A percentile compares a stretch with the other conserved stretches of the same genome.
phyloP scores from a whole-genome alignment of 768 basidiomycete genomes.

The Boletus reticuloceps region DNA sequence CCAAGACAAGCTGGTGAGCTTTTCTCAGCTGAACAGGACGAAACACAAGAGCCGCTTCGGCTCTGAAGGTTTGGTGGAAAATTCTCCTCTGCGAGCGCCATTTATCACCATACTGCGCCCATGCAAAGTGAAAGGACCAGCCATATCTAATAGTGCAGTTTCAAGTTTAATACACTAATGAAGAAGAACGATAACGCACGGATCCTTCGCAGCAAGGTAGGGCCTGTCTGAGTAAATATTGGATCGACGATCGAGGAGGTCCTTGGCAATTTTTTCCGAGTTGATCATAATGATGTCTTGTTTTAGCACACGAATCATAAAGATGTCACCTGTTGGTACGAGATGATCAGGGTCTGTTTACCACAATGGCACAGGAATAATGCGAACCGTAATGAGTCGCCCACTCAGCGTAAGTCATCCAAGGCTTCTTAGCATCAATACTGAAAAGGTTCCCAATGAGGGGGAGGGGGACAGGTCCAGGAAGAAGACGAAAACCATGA shows the following conservation, averaged over 20 bases:
- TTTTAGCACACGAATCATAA: constrained; percentile 19
- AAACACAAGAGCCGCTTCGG: constrained; percentile 12
- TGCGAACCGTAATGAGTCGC: constrained; percentile 14
- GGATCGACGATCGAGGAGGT: constrained; percentile 27
- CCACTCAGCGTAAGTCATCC: constrained; percentile 22
- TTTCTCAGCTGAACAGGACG: constrained; percentile 19
- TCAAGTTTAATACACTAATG: neutral
- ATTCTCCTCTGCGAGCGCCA: constrained; percentile 25
- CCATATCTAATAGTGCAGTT: constrained; percentile 12
- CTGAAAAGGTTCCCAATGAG: constrained; percentile 15
- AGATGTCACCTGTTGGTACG: constrained; percentile 13
- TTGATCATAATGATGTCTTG: constrained; percentile 26
- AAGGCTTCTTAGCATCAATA: constrained; percentile 16
- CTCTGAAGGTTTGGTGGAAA: constrained; percentile 22
- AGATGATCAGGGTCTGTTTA: neutral
- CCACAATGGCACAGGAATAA: neutral
- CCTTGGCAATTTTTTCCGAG: constrained; percentile 25
- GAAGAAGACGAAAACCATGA: constrained; percentile 8
- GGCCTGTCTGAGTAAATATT: constrained; percentile 28
- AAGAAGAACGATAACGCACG: constrained; percentile 3
- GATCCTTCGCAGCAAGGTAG: constrained; percentile 9
- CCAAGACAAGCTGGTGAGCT: constrained; percentile 13
- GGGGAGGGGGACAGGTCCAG: constrained; percentile 17
- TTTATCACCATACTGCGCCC: constrained; percentile 16
- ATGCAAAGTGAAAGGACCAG: constrained; percentile 18